phyloP scores from a whole-genome alignment of 345 rosid species.

The Balakata baccata region DNA sequence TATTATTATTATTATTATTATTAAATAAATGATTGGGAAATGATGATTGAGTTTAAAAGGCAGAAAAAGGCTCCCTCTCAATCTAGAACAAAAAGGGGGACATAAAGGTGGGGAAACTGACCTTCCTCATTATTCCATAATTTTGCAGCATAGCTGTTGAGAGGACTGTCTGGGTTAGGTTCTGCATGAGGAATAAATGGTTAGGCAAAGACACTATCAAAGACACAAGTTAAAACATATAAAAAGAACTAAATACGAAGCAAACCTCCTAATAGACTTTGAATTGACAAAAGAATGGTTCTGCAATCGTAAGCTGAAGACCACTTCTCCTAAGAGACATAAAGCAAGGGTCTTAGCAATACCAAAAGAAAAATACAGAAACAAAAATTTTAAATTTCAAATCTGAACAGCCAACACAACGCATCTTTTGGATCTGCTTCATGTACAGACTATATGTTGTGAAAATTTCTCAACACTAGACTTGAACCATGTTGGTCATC shows the following conservation, averaged over 20 bases:
- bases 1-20: no score
- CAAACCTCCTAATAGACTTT: slow-evolving; percentile 35
- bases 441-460: background rate
- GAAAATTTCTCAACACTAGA: background rate
- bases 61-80: background rate
- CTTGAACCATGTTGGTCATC: background rate
- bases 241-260: background rate
- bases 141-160: slow-evolving; percentile 29
- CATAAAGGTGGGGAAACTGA: slow-evolving; percentile 1
- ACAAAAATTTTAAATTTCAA: background rate
- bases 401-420: background rate
- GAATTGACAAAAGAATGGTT: slow-evolving; percentile 29
- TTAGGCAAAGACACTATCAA: background rate
- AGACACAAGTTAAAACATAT: background rate
- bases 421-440: background rate
- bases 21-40: background rate
- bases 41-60: background rate
- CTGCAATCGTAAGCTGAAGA: slow-evolving; percentile 36
- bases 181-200: slow-evolving; percentile 10
- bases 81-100: background rate
- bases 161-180: slow-evolving; percentile 31
- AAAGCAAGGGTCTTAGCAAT: background rate
- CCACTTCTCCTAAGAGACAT: slow-evolving; percentile 29
- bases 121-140: slow-evolving; percentile 29
- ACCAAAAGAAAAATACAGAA: background rate